Evolutionary conservation across 371 early-diverging fungal genomes (phyloP).

Genomic region (Haplosporangium sp.): DNA sequence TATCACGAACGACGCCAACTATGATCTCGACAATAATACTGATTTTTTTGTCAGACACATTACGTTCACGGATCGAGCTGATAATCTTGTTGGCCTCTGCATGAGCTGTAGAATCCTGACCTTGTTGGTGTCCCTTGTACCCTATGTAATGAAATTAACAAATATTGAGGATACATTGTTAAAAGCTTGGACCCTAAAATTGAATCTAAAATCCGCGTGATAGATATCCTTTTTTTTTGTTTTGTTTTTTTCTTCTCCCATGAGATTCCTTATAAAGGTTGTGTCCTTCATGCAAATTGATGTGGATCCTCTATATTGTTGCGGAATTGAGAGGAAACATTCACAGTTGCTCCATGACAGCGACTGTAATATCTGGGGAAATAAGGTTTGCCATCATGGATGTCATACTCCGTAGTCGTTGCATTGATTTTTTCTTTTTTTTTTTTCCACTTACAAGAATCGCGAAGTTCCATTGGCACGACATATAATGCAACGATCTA

Average conservation of each 20-base stretch:
- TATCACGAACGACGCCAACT: constrained; percentile 72
- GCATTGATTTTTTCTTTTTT: too few species aligned
- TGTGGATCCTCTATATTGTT: neutral
- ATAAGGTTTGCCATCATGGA: too few species aligned
- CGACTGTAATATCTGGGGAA: too few species aligned
- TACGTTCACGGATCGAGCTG: constrained; percentile 59
- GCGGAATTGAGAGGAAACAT: too few species aligned
- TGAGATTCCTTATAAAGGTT: neutral
- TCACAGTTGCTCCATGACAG: too few species aligned
- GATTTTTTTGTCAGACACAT: constrained; percentile 55
- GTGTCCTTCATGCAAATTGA: too few species aligned
- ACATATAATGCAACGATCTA: constrained; percentile 51
- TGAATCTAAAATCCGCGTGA: constrained; percentile 1
- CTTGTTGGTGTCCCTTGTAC: neutral
- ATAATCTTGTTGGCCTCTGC: constrained; percentile 65
- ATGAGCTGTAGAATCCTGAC: constrained; percentile 61
- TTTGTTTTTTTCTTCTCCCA: neutral
- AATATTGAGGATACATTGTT: neutral
- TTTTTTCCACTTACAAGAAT: constrained; percentile 36
- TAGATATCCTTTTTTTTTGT: neutral
- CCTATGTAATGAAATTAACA: neutral
- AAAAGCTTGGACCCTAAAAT: neutral
- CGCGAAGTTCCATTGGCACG: constrained; percentile 51
- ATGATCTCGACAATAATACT: constrained; percentile 70
- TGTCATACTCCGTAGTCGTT: too few species aligned